Evolutionary conservation across 2,329 filamentous ascomycete genomes (phyloP).

Genomic region (Furcasterigmium sp.): DNA sequence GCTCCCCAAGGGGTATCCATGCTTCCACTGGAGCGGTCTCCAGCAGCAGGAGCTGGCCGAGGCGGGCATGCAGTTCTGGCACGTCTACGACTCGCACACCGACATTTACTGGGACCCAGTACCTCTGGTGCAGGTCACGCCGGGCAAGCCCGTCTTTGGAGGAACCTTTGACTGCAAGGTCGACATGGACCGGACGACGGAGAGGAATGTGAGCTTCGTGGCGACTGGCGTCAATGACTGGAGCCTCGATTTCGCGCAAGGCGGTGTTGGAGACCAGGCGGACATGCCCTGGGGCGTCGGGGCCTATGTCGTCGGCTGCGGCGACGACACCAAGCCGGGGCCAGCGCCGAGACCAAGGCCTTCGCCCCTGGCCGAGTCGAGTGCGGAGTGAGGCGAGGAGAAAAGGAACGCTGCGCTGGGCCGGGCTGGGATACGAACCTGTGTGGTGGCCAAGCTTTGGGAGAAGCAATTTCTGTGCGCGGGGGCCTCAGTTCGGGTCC

Average conservation of each 20-base stretch:
- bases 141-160: background rate
- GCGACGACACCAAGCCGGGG: background rate
- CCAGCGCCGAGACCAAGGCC: background rate
- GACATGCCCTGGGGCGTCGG: background rate
- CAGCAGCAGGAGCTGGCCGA: background rate
- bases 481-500: no score
- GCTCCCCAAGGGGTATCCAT: background rate
- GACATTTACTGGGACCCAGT: background rate
- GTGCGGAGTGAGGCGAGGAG: no score
- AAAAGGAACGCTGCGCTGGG: no score
- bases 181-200: background rate
- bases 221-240: background rate
- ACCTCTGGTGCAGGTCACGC: background rate
- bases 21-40: background rate
- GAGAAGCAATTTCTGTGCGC: no score
- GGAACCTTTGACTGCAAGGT: constrained; percentile 1
- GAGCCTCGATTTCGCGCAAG: background rate
- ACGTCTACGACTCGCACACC: constrained; percentile 1
- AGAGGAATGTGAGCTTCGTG: constrained; percentile 1
- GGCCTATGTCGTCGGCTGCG: constrained; percentile 1
- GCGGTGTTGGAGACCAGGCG: background rate
- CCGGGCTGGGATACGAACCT: no score
- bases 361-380: no score
- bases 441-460: no score
- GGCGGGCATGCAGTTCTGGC: constrained; percentile 1